These are phyloP conservation scores for Mycena capillaripes DNA, from an alignment of 768 basidiomycete genomes.

Conservation along the genomic window DNA sequence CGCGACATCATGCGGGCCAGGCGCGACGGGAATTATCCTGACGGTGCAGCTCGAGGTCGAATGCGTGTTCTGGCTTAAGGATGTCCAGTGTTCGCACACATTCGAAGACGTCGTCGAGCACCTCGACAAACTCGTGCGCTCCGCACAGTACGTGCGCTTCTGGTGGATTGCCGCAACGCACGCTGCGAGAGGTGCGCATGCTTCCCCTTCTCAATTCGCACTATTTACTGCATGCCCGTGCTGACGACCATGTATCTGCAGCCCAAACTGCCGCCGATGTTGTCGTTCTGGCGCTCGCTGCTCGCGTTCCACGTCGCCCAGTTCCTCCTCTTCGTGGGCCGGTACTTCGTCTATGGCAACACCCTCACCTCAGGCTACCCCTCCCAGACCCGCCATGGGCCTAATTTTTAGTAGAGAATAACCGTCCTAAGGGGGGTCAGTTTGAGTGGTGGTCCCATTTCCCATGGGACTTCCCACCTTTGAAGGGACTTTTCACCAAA, in stretches of 20 bases:
- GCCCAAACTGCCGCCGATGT: constrained; percentile 65
- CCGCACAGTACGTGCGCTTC: constrained; percentile 90
- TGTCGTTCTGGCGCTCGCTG: constrained; percentile 80
- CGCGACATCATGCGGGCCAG: constrained; percentile 92
- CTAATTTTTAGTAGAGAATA: too few relatives aligned
- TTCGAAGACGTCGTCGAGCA: constrained; percentile 74
- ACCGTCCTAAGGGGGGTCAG: too few relatives aligned
- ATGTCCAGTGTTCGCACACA: constrained; percentile 71
- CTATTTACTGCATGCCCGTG: too few relatives aligned
- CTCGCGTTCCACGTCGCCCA: constrained; percentile 90
- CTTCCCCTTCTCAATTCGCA: too few relatives aligned
- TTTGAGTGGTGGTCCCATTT: too few relatives aligned
- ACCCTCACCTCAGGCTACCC: too few relatives aligned
- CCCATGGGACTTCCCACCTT: too few relatives aligned
- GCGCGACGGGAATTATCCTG: constrained; percentile 90
- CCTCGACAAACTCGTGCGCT: constrained; percentile 66
- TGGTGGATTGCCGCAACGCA: constrained; percentile 96
- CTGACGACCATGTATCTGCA: too few relatives aligned
- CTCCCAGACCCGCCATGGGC: too few relatives aligned
- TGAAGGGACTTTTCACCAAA: too few relatives aligned
- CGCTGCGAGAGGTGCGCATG: constrained; percentile 75
- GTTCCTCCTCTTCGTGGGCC: constrained; percentile 83
- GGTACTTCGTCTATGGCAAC: constrained; percentile 57
- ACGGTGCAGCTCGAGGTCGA: constrained; percentile 84
- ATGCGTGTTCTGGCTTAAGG: constrained; percentile 85